Evolutionary conservation across 805 yeast species (phyloP).

Genomic region (Scheffersomyces coipomensis): DNA sequence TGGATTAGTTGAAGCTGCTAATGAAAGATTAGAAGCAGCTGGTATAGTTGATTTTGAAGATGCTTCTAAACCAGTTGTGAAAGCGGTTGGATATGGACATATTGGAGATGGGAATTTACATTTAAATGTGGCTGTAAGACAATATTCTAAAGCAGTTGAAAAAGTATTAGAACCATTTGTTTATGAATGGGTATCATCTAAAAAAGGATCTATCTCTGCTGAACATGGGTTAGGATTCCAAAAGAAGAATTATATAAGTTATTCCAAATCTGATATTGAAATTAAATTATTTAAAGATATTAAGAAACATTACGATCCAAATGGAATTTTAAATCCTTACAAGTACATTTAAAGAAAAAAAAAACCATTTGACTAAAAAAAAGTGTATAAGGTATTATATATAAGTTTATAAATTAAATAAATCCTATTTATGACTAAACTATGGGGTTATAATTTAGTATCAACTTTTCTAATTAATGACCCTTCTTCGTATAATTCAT

Average conservation of each 20-base stretch:
- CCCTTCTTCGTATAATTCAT: slow-evolving; percentile 36
- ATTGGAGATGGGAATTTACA: slow-evolving; percentile 97
- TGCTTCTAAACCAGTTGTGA: slow-evolving; percentile 74
- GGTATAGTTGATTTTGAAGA: slow-evolving; percentile 60
- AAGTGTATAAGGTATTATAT: too few relatives aligned
- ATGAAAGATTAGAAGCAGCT: slow-evolving; percentile 53
- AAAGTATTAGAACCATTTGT: slow-evolving; percentile 87
- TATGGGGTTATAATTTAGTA: slow-evolving; percentile 14
- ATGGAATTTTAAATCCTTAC: slow-evolving; percentile 90
- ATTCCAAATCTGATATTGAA: slow-evolving; percentile 74
- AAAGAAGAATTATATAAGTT: slow-evolving; percentile 85
- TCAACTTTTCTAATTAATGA: slow-evolving; percentile 21
- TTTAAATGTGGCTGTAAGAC: slow-evolving; percentile 86
- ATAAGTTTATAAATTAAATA: too few relatives aligned
- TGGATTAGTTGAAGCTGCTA: slow-evolving; percentile 77
- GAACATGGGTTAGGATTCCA: slow-evolving; percentile 98
- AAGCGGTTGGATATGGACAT: slow-evolving; percentile 96
- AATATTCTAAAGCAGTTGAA: slow-evolving; percentile 78
- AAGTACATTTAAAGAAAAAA: slow-evolving; percentile 59
- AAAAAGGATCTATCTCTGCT: slow-evolving; percentile 89
- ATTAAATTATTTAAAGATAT: slow-evolving; percentile 73
- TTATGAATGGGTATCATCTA: slow-evolving; percentile 77
- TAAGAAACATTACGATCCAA: slow-evolving; percentile 85
- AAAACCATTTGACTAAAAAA: too few relatives aligned
- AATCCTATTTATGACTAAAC: too few relatives aligned